Conservation (phyloP, 345 rosid genomes). For the Xanthoceras sorbifolium region DNA sequence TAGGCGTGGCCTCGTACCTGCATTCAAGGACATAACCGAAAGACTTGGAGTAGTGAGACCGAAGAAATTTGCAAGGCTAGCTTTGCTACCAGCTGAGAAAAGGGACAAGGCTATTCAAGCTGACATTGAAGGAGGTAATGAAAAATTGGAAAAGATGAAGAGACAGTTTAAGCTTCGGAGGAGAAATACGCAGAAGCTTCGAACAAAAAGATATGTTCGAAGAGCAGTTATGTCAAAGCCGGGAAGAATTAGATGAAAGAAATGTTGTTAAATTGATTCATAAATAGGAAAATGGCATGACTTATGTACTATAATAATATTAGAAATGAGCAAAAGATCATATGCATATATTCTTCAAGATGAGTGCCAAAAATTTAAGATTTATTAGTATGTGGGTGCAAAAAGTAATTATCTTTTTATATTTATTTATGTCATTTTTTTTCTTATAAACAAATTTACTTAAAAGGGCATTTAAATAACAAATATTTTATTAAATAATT, state of each 20-base stretch:
- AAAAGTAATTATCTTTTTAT: not conserved
- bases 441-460: no score
- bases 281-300: constrained; percentile 1
- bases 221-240: constrained; percentile 20
- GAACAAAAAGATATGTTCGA: constrained; percentile 32
- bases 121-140: constrained; percentile 66
- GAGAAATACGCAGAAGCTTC: constrained; percentile 20
- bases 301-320: not conserved
- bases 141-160: constrained; percentile 61
- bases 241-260: not conserved
- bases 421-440: no score
- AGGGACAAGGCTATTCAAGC: constrained; percentile 73
- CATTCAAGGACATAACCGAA: constrained; percentile 78
- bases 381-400: not conserved
- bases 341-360: not conserved
- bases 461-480: no score
- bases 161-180: constrained; percentile 29
- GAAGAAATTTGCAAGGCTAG: constrained; percentile 82
- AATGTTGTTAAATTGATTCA: not conserved
- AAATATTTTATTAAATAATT: no score
- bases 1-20: constrained; percentile 86
- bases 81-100: constrained; percentile 66
- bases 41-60: constrained; percentile 80
- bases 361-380: not conserved
- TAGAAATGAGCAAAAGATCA: not conserved